These are phyloP conservation scores for Zymoseptoria ardabiliae DNA, from an alignment of 2,329 filamentous ascomycete genomes.

Conservation along the genomic window DNA sequence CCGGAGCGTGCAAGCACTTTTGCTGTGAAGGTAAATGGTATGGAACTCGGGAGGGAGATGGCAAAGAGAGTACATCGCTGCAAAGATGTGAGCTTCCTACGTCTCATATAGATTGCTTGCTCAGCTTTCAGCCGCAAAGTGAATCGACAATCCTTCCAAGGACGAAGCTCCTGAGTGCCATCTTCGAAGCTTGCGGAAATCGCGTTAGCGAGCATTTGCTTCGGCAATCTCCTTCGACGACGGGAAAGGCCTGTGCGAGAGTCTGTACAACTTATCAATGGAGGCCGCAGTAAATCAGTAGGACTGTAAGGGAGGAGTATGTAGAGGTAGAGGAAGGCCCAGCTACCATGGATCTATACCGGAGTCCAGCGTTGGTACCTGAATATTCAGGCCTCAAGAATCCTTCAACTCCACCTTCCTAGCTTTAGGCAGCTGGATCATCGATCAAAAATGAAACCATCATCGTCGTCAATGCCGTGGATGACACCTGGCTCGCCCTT, in stretches of 20 bases:
- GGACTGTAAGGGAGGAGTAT: too few relatives aligned
- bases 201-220: too few relatives aligned
- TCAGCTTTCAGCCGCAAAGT: not conserved
- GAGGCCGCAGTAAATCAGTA: too few relatives aligned
- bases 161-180: too few relatives aligned
- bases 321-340: not conserved
- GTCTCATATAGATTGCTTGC: not conserved
- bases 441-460: not conserved
- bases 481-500: not conserved
- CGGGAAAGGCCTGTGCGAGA: too few relatives aligned
- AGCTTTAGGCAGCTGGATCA: not conserved
- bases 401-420: not conserved
- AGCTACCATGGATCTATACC: not conserved
- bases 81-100: not conserved
- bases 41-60: not conserved
- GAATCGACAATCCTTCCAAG: not conserved
- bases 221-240: too few relatives aligned
- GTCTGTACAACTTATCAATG: too few relatives aligned
- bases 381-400: not conserved
- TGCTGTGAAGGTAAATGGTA: not conserved
- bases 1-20: not conserved
- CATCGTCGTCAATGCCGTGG: not conserved
- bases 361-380: not conserved
- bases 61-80: not conserved
- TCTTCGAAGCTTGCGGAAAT: too few relatives aligned